Evolutionary conservation across 2,329 filamentous ascomycete species (phyloP).

Genomic region (Xylaria arbuscula): DNA sequence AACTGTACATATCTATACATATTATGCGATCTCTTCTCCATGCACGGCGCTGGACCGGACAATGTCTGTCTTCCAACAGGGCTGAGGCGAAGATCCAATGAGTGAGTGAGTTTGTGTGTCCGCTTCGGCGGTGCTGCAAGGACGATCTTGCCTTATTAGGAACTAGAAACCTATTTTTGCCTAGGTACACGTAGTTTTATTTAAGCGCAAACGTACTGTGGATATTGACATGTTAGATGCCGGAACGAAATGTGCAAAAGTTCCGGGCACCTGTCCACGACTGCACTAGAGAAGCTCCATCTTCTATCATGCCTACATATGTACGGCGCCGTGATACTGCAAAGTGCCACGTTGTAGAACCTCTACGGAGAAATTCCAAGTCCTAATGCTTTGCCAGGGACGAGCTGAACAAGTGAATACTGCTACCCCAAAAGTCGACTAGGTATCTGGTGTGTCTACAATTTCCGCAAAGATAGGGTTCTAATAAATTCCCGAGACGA

Average conservation of each 20-base stretch:
- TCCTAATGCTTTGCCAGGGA: conserved; percentile 7
- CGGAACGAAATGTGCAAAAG: conserved; percentile 28
- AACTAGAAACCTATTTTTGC: conserved; percentile 16
- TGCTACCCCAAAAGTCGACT: conserved; percentile 4
- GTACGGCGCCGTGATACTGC: conserved; percentile 21
- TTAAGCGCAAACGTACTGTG: conserved; percentile 2
- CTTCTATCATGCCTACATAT: conserved; percentile 25
- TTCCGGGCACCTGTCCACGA: conserved; percentile 29
- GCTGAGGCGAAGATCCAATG: conserved; percentile 28
- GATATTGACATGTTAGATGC: conserved; percentile 6
- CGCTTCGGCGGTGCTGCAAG: conserved; percentile 3
- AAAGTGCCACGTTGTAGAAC: conserved; percentile 38
- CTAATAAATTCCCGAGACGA: not conserved
- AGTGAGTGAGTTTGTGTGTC: conserved; percentile 16
- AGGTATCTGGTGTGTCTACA: not conserved
- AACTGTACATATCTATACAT: conserved; percentile 7
- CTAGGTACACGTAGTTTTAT: not conserved
- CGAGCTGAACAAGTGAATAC: conserved; percentile 23
- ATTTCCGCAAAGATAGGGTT: not conserved
- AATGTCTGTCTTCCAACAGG: conserved; percentile 16
- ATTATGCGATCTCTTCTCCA: conserved; percentile 30
- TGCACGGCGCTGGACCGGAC: conserved; percentile 28
- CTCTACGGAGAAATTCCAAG: conserved; percentile 26
- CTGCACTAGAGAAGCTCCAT: conserved; percentile 11
- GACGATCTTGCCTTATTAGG: conserved; percentile 24